These are phyloP conservation scores for Pueraria montana DNA, from an alignment of 306 rosid genomes.

Conservation along the genomic window DNA sequence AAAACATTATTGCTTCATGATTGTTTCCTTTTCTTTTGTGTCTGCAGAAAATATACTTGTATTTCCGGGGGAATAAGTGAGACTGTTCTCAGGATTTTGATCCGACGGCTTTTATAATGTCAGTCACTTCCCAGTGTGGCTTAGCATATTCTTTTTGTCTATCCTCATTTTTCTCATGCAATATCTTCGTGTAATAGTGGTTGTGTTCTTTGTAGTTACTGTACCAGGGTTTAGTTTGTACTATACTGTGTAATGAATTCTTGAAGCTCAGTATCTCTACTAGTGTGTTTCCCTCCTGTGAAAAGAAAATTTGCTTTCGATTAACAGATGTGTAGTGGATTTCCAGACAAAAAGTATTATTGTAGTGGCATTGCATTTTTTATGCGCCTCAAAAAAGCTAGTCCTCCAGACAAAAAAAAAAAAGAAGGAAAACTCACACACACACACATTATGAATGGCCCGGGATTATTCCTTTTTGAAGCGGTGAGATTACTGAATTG, in stretches of 20 bases:
- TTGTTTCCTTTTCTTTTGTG: slow-evolving; percentile 36
- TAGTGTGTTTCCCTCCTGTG: slow-evolving; percentile 17
- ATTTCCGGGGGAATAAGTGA: slow-evolving; percentile 92
- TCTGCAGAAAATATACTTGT: slow-evolving; percentile 92
- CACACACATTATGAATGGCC: neutral
- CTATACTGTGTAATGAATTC: slow-evolving; percentile 32
- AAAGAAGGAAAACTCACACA: neutral
- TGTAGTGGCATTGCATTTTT: neutral
- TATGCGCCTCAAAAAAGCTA: neutral
- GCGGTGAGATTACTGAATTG: neutral
- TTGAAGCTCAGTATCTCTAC: slow-evolving; percentile 23
- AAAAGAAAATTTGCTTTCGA: slow-evolving; percentile 22
- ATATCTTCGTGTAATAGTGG: slow-evolving; percentile 35
- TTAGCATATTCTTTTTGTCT: slow-evolving; percentile 50
- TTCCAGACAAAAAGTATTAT: neutral
- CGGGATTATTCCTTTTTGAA: neutral
- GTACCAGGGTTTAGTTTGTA: slow-evolving; percentile 32
- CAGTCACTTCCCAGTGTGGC: slow-evolving; percentile 48
- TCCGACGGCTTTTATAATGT: slow-evolving; percentile 35
- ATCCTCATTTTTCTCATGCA: slow-evolving; percentile 1
- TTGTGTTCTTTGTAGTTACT: slow-evolving; percentile 43
- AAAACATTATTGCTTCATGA: slow-evolving; percentile 9
- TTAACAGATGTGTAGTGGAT: slow-evolving; percentile 29
- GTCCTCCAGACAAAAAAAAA: neutral
- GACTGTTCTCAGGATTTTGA: slow-evolving; percentile 43